Evolutionary conservation across 2,329 filamentous ascomycete species (phyloP).

Genomic region (Pseudogymnoascus sp.): DNA sequence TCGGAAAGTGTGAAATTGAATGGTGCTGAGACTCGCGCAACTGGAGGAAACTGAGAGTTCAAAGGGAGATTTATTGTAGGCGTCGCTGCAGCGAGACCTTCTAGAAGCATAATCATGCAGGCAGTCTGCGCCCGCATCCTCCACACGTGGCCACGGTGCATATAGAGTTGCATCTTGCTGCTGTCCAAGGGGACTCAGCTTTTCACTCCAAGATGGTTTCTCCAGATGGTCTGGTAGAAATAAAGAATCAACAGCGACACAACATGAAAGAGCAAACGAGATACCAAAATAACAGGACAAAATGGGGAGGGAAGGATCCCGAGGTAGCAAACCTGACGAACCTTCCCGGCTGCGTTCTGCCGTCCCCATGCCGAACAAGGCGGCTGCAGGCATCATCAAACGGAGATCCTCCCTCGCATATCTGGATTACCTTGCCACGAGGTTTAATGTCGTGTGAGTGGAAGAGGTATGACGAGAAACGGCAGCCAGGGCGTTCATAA

Average conservation of each 20-base stretch:
- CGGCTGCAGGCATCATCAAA: conserved; percentile 4
- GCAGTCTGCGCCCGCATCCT: background rate
- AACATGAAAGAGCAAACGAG: background rate
- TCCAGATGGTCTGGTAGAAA: conserved; percentile 5
- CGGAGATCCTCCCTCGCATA: background rate
- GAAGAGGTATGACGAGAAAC: background rate
- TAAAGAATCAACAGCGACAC: background rate
- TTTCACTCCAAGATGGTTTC: background rate
- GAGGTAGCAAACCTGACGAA: background rate
- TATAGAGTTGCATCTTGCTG: background rate
- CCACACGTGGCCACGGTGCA: background rate
- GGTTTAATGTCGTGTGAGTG: background rate
- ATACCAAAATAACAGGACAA: conserved; percentile 1
- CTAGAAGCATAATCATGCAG: conserved; percentile 3
- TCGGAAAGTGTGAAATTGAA: conserved; percentile 67
- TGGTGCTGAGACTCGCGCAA: conserved; percentile 59
- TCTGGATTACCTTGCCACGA: conserved; percentile 3
- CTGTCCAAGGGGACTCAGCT: background rate
- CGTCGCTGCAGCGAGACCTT: conserved; percentile 23
- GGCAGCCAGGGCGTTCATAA: background rate
- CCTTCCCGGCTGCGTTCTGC: background rate
- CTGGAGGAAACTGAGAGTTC: conserved; percentile 76
- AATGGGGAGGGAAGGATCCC: background rate
- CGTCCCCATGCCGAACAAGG: conserved; percentile 1
- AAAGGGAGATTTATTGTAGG: conserved; percentile 57